Base-by-base conservation (phyloP, 75 land plant species). In the Pseudotsuga menziesii region DNA sequence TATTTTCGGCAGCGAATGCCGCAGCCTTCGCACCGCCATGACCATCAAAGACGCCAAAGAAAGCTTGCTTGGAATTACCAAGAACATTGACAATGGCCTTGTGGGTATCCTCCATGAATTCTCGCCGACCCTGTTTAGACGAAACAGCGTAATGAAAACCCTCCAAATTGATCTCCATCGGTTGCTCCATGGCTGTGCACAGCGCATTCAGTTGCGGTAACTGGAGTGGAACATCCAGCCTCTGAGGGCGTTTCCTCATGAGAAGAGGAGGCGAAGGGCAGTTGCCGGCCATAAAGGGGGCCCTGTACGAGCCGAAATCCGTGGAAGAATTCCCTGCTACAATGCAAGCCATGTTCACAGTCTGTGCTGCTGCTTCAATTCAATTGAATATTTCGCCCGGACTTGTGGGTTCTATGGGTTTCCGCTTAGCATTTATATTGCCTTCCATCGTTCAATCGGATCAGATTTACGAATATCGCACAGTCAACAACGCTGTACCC, bases 41-140 rank as follows among this genome's bases (percentile, higher is more conserved):
- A 12, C 97, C 94, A 82, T 94, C 97, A 83, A 94, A 94, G 15
- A 94, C 78, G 22, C 97, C 94, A 82, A 92, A 94, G 26, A 89
- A 83, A 2, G 94, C 92, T 92, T 94, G 84, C 19, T 36, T 35
- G 9, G 83, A 22, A 48, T 80, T 22, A 17, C 90, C 94, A 57
- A 80, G 39, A 16, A 91, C 26, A 69, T 83, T 77, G 6, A 83
- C 56, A 2, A 59, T 60, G 26, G 91, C 97, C 5, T 72, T 76
- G 76, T 82, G 78, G 3, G 91, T 75, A 82, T 94, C 97, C 48
- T 69, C 72, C 87, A 92, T 87, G 57, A 77, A 74, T 12, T 62
- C 84, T 73, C 90, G 86, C 61, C 80, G 84, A 55, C 97, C 97
- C 72, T 83, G 86, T 83, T 88, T 91, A 39, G 90, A 83, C 35